Conservation (phyloP, 1,284 basidiomycete genomes). For the Rhizoctonia solani region DNA sequence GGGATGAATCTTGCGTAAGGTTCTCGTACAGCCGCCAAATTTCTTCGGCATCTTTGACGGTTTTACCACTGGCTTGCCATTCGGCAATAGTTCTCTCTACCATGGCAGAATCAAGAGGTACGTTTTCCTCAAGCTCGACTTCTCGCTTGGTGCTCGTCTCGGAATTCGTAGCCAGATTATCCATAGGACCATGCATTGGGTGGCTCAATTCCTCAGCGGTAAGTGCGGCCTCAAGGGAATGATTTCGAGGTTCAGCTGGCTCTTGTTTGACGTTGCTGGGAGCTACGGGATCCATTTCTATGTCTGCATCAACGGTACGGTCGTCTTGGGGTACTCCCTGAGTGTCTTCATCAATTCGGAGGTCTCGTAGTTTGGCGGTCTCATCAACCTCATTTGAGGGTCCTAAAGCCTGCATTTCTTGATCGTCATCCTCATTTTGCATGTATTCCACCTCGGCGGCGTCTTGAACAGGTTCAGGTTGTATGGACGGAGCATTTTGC, state of each 20-base stretch:
- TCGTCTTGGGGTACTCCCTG: slow-evolving; percentile 43
- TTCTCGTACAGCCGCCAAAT: slow-evolving; percentile 92
- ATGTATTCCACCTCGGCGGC: slow-evolving; percentile 80
- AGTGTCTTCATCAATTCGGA: slow-evolving; percentile 67
- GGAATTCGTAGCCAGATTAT: background rate
- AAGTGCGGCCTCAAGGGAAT: slow-evolving; percentile 1
- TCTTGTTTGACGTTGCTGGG: slow-evolving; percentile 38
- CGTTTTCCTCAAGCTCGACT: background rate
- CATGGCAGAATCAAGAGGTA: background rate
- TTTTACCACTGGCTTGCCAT: slow-evolving; percentile 65
- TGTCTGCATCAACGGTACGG: slow-evolving; percentile 39
- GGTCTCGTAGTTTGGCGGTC: slow-evolving; percentile 77
- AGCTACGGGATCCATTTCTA: slow-evolving; percentile 39
- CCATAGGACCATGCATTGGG: slow-evolving; percentile 18
- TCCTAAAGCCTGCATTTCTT: slow-evolving; percentile 89
- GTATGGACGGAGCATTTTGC: slow-evolving; percentile 47
- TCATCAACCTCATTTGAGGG: slow-evolving; percentile 78
- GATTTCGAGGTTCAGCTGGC: slow-evolving; percentile 24
- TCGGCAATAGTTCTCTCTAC: slow-evolving; percentile 66
- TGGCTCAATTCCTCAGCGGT: slow-evolving; percentile 24
- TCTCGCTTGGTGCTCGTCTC: slow-evolving; percentile 6
- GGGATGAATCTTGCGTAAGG: slow-evolving; percentile 89
- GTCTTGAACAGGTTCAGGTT: slow-evolving; percentile 44
- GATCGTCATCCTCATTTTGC: slow-evolving; percentile 69
- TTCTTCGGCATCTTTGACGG: slow-evolving; percentile 63